Conservation (phyloP, 2,329 filamentous ascomycete species). For the Penicillium digitatum region DNA sequence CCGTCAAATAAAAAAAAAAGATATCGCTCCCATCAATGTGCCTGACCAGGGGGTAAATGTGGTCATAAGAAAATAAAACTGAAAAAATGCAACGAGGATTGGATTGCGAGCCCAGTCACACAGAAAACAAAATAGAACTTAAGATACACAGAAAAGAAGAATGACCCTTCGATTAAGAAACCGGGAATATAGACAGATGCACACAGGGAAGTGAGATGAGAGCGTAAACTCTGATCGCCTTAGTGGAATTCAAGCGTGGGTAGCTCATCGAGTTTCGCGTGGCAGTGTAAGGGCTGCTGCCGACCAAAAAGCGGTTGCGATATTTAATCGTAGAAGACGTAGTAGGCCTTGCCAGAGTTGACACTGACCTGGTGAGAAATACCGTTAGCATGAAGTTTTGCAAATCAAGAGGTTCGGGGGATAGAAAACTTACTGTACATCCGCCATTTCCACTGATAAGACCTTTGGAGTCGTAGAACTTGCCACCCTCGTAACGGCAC, state of each 20-base stretch:
- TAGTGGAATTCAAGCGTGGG: not conserved
- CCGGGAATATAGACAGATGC: conserved; percentile 29
- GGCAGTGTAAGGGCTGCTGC: conserved; percentile 11
- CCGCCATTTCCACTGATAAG: conserved; percentile 51
- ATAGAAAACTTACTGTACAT: conserved; percentile 68
- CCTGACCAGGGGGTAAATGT: conserved; percentile 5
- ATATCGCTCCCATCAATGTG: conserved; percentile 5
- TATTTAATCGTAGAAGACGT: conserved; percentile 41
- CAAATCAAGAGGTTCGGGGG: not conserved
- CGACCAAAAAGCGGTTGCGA: conserved; percentile 2
- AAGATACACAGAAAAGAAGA: conserved; percentile 38
- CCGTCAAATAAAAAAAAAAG: conserved; percentile 7
- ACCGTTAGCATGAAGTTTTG: conserved; percentile 8
- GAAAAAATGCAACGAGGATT: conserved; percentile 25
- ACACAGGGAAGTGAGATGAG: conserved; percentile 11
- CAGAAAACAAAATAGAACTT: conserved; percentile 27
- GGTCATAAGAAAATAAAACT: conserved; percentile 11
- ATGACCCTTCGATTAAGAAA: conserved; percentile 27
- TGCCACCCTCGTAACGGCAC: conserved; percentile 65
- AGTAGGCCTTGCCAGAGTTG: conserved; percentile 49
- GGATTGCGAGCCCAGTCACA: conserved; percentile 28
- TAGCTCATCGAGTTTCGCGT: conserved; percentile 13
- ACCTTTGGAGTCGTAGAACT: conserved; percentile 54
- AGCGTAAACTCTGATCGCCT: conserved; percentile 2
- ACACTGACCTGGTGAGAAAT: conserved; percentile 44